Conservation (phyloP, 768 basidiomycete species). For the Polyporus arcularius region DNA sequence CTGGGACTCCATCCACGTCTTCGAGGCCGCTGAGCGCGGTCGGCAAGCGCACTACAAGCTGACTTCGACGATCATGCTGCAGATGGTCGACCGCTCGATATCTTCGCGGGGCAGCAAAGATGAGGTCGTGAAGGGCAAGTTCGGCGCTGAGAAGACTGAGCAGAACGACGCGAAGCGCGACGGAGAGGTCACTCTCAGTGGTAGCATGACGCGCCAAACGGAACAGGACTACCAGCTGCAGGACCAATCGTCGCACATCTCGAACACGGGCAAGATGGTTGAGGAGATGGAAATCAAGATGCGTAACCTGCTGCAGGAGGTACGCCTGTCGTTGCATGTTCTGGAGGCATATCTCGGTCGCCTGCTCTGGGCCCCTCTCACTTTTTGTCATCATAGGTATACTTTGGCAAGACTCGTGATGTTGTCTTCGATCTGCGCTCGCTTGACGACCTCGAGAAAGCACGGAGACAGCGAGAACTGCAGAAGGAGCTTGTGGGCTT, state of each 20-base stretch:
- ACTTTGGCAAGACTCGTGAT: constrained; percentile 96
- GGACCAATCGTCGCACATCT: constrained; percentile 81
- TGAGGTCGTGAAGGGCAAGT: constrained; percentile 14
- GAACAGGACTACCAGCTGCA: constrained; percentile 87
- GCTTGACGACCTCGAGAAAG: constrained; percentile 81
- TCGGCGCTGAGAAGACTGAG: constrained; percentile 26
- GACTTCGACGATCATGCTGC: constrained; percentile 96
- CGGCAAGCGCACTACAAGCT: constrained; percentile 95
- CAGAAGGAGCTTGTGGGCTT: constrained; percentile 90
- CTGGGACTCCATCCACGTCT: constrained; percentile 99
- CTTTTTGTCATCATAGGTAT: constrained; percentile 54
- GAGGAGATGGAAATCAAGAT: constrained; percentile 99
- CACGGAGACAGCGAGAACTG: constrained; percentile 77
- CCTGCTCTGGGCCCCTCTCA: neutral
- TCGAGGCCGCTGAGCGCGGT: constrained; percentile 90
- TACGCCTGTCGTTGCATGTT: constrained; percentile 28
- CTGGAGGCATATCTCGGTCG: too few species aligned
- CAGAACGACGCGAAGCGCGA: constrained; percentile 57
- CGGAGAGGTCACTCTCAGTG: constrained; percentile 84
- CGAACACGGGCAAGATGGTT: constrained; percentile 92
- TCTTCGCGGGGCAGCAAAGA: constrained; percentile 15
- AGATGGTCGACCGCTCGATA: constrained; percentile 61
- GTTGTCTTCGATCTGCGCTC: constrained; percentile 91
- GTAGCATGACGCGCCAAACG: constrained; percentile 93
- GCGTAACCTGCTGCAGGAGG: constrained; percentile 92